Conservation (phyloP, 257 asterid species). For the Cinchona pubescens region DNA sequence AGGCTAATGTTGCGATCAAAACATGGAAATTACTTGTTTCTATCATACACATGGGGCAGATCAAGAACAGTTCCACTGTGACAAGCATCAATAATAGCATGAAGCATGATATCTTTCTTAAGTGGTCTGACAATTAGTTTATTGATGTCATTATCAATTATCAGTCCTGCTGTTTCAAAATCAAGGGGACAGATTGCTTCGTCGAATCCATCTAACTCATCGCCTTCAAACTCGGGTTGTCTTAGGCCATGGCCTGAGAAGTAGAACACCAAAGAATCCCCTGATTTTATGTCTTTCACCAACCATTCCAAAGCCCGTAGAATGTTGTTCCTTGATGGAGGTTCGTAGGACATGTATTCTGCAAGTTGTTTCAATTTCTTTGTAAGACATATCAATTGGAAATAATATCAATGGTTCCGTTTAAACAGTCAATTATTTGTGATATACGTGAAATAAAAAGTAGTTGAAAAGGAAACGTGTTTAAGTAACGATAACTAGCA, state of each 20-base stretch:
- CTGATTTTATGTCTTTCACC: constrained; percentile 21
- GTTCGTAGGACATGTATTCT: constrained; percentile 37
- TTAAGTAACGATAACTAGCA: neutral
- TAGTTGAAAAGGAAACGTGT: too few species aligned
- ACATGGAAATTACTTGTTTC: constrained; percentile 22
- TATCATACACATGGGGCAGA: constrained; percentile 47
- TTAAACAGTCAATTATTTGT: too few species aligned
- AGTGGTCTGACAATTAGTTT: constrained; percentile 51
- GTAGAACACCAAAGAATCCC: constrained; percentile 49
- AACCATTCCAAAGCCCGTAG: constrained; percentile 38
- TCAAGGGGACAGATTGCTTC: constrained; percentile 68
- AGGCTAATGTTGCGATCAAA: neutral
- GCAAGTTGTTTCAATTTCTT: constrained; percentile 16
- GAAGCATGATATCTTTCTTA: constrained; percentile 47
- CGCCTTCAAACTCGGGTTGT: constrained; percentile 26
- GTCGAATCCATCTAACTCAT: constrained; percentile 43
- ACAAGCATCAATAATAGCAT: constrained; percentile 70
- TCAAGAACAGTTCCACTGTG: constrained; percentile 85
- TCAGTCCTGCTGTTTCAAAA: constrained; percentile 47
- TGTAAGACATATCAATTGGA: neutral
- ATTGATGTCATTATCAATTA: constrained; percentile 58
- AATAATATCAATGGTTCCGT: too few species aligned
- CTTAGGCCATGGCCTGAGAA: constrained; percentile 48
- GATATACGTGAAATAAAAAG: too few species aligned
- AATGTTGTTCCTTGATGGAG: constrained; percentile 52